Base-by-base conservation (phyloP, 2,329 filamentous ascomycete species). In the Sclerotiophoma versabilis region DNA sequence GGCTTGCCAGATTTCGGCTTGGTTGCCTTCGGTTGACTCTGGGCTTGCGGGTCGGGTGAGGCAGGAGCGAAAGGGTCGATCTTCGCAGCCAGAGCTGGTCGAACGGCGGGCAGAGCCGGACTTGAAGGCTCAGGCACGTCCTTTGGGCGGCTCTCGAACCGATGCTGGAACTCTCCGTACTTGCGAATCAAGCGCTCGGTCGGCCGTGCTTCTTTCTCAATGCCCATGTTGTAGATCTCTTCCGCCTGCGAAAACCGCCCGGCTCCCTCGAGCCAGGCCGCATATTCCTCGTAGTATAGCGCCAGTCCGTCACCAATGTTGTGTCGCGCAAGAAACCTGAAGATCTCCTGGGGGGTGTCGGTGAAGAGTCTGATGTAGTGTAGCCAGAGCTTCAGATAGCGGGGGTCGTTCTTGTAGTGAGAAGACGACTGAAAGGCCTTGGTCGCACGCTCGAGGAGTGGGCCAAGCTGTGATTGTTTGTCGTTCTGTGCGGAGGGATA, bases 231-330 rank as follows among this genome's bases (percentile, higher is more conserved):
- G 74, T 96, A 98, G 0, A 99, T 90, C 74, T 99, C 95, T 65
- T 96, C 92, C 0, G 95, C 93, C 74, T 99, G 95, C 19, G 82
- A 84, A 90, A 92, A 97, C 60, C 93, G 83, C 12, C 87, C 90
- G 6, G 88, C 90, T 29, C 86, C 82, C 77, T 99, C 95, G 6
- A 99, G 81, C 91, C 93, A 98, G 1, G 87, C 89, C 1, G 95
- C 93, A 71, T 96, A 99, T 70, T 98, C 95, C 73, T 99, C 95
- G 76, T 99, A 99, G 75, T 92, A 99, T 3, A 98, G 80, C 1
- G 95, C 95, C 2, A 99, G 83, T 0, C 83, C 81, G 69, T 97
- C 92, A 57, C 93, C 95, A 56, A 99, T 91, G 59, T 83, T 84
- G 71, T 99, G 92, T 44, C 93, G 89, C 11, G 93, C 89, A 29